These are phyloP conservation scores for Boletus rufocinnamomeus DNA, from an alignment of 768 basidiomycete genomes.

Conservation along the genomic window DNA sequence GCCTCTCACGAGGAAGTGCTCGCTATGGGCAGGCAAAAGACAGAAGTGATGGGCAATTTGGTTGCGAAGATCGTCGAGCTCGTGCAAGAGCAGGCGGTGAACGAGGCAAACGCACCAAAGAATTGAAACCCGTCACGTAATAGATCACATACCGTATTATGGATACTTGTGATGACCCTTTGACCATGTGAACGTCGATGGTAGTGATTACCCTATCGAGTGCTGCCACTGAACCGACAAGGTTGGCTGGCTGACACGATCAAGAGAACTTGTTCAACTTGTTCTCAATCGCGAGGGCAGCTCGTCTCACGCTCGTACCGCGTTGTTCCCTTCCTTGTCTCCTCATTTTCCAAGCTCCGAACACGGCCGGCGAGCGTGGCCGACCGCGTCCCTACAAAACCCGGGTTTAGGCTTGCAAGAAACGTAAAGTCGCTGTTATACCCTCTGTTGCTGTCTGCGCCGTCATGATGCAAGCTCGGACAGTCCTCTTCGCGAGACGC, in stretches of 20 bases:
- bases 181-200: neutral
- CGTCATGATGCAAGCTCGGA: conserved; percentile 23
- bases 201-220: neutral
- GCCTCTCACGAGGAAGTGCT: conserved; percentile 85
- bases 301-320: conserved; percentile 29
- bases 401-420: conserved; percentile 1
- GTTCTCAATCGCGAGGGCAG: neutral
- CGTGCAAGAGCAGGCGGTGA: conserved; percentile 23
- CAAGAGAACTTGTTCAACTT: neutral
- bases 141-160: neutral
- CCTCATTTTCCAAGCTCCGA: conserved; percentile 15
- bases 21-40: conserved; percentile 61
- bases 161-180: neutral
- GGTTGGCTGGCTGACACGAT: neutral
- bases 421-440: conserved; percentile 15
- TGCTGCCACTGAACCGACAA: neutral
- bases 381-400: conserved; percentile 20
- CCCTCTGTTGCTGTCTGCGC: conserved; percentile 11
- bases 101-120: conserved; percentile 5
- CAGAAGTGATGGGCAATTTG: conserved; percentile 67
- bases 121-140: conserved; percentile 12
- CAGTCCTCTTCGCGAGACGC: conserved; percentile 29
- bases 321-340: conserved; percentile 17
- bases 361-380: conserved; percentile 26
- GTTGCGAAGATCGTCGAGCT: conserved; percentile 65